phyloP scores from a whole-genome alignment of 2,329 filamentous ascomycete species.

The Westerdykella ornata region DNA sequence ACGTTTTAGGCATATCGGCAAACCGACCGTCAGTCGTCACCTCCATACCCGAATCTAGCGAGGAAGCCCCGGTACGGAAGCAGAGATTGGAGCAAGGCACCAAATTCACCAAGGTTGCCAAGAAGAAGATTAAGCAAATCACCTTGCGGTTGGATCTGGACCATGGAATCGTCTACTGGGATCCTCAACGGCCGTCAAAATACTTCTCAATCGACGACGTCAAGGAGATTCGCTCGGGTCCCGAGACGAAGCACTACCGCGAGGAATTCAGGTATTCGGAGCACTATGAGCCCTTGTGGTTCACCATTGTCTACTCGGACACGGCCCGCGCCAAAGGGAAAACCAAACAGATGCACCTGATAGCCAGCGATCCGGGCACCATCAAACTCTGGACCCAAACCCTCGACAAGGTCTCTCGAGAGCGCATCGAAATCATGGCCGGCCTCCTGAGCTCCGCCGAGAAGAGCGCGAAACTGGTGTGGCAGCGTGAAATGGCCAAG shows the following conservation, averaged over 20 bases:
- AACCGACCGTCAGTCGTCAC: slow-evolving; percentile 20
- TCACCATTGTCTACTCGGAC: slow-evolving; percentile 81
- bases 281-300: slow-evolving; percentile 65
- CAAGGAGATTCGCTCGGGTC: slow-evolving; percentile 76
- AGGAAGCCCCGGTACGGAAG: slow-evolving; percentile 66
- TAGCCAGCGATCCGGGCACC: slow-evolving; percentile 66
- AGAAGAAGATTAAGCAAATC: slow-evolving; percentile 68
- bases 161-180: slow-evolving; percentile 82
- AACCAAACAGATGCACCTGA: slow-evolving; percentile 77
- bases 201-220: slow-evolving; percentile 93
- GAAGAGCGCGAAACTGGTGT: slow-evolving; percentile 74
- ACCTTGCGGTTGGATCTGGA: slow-evolving; percentile 74
- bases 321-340: slow-evolving; percentile 68
- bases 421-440: slow-evolving; percentile 84
- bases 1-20: slow-evolving; percentile 40
- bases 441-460: slow-evolving; percentile 72
- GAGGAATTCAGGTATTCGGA: slow-evolving; percentile 70
- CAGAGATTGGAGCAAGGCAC: slow-evolving; percentile 72
- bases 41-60: slow-evolving; percentile 38
- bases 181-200: slow-evolving; percentile 69
- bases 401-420: slow-evolving; percentile 74
- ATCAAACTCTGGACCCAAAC: slow-evolving; percentile 77
- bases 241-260: slow-evolving; percentile 81
- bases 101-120: slow-evolving; percentile 73
- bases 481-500: slow-evolving; percentile 75